These are phyloP conservation scores for Lipomyces chichibuensis DNA, from an alignment of 805 yeast genomes.

Conservation along the genomic window DNA sequence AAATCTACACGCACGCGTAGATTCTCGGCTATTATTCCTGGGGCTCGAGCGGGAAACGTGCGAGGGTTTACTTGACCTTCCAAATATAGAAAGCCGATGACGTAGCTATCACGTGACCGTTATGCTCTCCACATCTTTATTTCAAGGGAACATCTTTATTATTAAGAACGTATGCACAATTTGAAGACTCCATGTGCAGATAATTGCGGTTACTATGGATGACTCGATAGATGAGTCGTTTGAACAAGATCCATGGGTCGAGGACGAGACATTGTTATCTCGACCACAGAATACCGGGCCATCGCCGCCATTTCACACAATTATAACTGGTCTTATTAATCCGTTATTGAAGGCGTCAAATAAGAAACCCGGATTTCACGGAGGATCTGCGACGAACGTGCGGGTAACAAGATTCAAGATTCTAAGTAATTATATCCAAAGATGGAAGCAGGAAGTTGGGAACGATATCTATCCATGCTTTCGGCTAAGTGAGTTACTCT, in stretches of 20 bases:
- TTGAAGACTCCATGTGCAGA: not conserved
- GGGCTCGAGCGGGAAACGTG: not conserved
- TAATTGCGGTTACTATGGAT: not conserved
- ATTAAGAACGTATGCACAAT: not conserved
- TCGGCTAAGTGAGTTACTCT: slow-evolving; percentile 47
- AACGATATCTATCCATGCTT: slow-evolving; percentile 69
- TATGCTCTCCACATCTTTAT: too few species aligned
- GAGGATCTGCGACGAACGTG: slow-evolving; percentile 28
- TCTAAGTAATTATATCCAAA: slow-evolving; percentile 47
- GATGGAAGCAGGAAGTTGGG: slow-evolving; percentile 62
- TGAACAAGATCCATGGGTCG: not conserved
- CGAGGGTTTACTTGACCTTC: not conserved
- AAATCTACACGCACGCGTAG: not conserved
- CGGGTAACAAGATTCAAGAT: not conserved
- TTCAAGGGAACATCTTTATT: not conserved
- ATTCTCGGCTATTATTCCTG: not conserved
- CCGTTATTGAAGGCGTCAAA: slow-evolving; percentile 47
- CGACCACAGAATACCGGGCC: slow-evolving; percentile 48
- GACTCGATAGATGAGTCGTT: not conserved
- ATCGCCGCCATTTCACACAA: slow-evolving; percentile 49
- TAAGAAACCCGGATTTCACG: slow-evolving; percentile 34
- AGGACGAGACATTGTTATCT: not conserved
- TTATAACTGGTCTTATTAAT: slow-evolving; percentile 50
- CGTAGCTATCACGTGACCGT: not conserved
- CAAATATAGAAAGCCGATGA: not conserved